A percentile compares a stretch with the other conserved stretches of the same genome.
phyloP scores from a whole-genome alignment of 371 early-diverging fungal species.

The Nematocida displodere region DNA sequence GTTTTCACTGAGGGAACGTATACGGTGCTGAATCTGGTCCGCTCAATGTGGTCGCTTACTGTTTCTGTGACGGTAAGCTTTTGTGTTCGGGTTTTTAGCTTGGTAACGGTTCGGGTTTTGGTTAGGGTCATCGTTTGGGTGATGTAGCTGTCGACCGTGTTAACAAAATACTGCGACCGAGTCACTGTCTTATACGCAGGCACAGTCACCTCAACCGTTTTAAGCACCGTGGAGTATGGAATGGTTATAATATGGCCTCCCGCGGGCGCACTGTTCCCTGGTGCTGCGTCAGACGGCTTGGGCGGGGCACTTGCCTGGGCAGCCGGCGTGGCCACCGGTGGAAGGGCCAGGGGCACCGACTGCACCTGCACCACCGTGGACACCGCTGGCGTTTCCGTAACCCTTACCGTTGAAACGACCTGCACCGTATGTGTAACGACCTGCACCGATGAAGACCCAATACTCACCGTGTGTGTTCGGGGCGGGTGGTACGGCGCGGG shows the following conservation, averaged over 20 bases:
- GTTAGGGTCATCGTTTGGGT: conserved; percentile 36
- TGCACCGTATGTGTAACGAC: conserved; percentile 4
- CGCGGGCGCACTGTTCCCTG: neutral
- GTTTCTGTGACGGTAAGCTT: conserved; percentile 32
- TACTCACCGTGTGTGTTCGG: neutral
- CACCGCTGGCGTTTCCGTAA: neutral
- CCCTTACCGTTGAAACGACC: neutral
- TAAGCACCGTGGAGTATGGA: conserved; percentile 40
- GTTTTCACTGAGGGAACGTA: no score
- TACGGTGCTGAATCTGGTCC: conserved; percentile 38
- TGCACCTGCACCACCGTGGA: neutral
- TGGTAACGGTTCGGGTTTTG: neutral
- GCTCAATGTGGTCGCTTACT: conserved; percentile 40
- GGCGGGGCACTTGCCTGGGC: neutral
- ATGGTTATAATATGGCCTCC: conserved; percentile 9
- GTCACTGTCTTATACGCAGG: conserved; percentile 21
- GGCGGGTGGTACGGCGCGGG: neutral
- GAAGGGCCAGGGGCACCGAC: neutral
- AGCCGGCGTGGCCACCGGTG: neutral
- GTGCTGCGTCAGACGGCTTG: neutral
- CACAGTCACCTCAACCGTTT: conserved; percentile 25
- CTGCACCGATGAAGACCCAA: neutral
- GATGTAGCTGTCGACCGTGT: conserved; percentile 45
- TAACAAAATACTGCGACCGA: conserved; percentile 30
- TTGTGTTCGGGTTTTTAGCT: neutral